Evolutionary conservation across 2,329 filamentous ascomycete genomes (phyloP).

Genomic region (Colletotrichum paranaense): DNA sequence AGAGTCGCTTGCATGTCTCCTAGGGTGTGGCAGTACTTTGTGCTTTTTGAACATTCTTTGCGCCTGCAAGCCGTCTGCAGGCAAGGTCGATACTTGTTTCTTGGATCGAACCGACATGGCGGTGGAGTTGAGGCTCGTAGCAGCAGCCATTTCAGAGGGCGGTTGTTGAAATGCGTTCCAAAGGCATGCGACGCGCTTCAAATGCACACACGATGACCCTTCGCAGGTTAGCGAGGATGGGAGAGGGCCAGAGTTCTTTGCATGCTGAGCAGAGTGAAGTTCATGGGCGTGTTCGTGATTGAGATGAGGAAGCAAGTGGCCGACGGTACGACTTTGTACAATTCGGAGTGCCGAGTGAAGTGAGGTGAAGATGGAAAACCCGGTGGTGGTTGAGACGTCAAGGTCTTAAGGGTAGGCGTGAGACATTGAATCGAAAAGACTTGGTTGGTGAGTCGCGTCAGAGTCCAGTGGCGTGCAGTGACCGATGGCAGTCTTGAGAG

Average conservation of each 20-base stretch:
- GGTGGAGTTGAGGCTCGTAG: slow-evolving; percentile 41
- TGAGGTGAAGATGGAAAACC: background rate
- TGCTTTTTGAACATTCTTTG: slow-evolving; percentile 59
- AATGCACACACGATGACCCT: slow-evolving; percentile 23
- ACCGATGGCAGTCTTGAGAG: background rate
- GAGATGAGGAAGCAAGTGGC: background rate
- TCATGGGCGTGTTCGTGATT: slow-evolving; percentile 15
- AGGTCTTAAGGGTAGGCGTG: slow-evolving; percentile 22
- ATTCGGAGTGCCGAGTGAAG: background rate
- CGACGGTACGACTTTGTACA: background rate
- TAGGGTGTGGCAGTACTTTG: slow-evolving; percentile 53
- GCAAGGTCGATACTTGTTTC: slow-evolving; percentile 42
- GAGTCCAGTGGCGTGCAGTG: slow-evolving; percentile 5
- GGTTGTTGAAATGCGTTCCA: background rate
- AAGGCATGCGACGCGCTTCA: background rate
- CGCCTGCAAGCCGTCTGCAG: slow-evolving; percentile 41
- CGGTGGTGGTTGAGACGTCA: background rate
- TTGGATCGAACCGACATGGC: slow-evolving; percentile 47
- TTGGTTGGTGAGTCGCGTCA: slow-evolving; percentile 24
- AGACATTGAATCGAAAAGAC: slow-evolving; percentile 29
- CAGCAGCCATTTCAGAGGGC: slow-evolving; percentile 39
- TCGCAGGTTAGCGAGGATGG: slow-evolving; percentile 32
- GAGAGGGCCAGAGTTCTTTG: slow-evolving; percentile 14
- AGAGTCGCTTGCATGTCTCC: slow-evolving; percentile 34
- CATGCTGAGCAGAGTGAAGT: slow-evolving; percentile 32